phyloP scores from a whole-genome alignment of 192 early-diverging fungal genomes.

The Linnemannia zychae region DNA sequence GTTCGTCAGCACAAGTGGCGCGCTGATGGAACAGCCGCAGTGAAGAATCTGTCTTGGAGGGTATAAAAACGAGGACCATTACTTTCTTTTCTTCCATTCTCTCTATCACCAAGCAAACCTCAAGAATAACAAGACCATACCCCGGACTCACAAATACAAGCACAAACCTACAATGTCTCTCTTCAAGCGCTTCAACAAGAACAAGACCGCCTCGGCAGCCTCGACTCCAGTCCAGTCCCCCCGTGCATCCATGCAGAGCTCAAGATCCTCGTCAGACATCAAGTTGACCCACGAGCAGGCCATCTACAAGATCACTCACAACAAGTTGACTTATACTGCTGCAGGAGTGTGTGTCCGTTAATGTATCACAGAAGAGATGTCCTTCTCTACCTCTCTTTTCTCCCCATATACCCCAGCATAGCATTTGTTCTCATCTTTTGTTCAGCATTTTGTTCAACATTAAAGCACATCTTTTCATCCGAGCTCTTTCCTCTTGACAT shows the following conservation, averaged over 20 bases:
- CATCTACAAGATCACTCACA: neutral
- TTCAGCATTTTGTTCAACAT: neutral
- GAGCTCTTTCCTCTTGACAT: too few relatives aligned
- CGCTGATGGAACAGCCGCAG: neutral
- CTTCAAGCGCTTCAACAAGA: conserved; percentile 30
- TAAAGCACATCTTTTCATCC: neutral
- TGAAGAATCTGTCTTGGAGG: neutral
- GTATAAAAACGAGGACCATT: neutral
- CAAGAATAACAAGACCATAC: neutral
- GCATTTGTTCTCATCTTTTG: neutral
- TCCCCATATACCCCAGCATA: neutral
- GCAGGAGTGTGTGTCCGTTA: neutral
- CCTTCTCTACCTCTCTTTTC: neutral
- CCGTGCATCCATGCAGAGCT: neutral
- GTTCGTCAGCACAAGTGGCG: neutral
- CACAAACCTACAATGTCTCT: conserved; percentile 11
- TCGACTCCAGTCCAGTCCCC: conserved; percentile 8
- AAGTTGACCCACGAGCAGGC: neutral
- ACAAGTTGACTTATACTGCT: neutral
- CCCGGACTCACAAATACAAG: neutral
- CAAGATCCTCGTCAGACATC: neutral
- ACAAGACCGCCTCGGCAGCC: conserved; percentile 15
- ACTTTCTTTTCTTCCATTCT: neutral
- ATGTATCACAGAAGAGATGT: neutral
- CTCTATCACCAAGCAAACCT: neutral